phyloP scores from a whole-genome alignment of 2,329 filamentous ascomycete genomes.

The Hymenoscyphus occultus region DNA sequence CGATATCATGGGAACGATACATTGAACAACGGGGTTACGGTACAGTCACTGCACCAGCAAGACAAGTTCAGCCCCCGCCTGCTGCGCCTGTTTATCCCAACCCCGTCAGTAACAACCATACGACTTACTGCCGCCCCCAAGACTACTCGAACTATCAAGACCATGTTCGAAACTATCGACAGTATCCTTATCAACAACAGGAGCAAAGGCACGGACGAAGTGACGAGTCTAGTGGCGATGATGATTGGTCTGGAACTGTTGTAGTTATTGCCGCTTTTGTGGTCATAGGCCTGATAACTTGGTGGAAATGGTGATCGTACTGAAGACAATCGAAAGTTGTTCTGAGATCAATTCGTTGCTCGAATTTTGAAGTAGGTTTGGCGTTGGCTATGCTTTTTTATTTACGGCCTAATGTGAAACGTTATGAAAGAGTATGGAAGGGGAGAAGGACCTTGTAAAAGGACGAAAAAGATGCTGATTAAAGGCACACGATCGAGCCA shows the following conservation, averaged over 20 bases:
- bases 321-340: neutral
- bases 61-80: neutral
- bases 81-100: neutral
- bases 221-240: neutral
- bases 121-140: neutral
- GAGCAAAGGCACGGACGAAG: neutral
- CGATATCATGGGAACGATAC: neutral
- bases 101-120: neutral
- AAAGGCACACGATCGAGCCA: too few relatives aligned
- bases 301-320: neutral
- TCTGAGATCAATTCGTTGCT: neutral
- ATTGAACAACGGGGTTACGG: neutral
- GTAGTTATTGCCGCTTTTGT: neutral
- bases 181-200: neutral
- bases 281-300: neutral
- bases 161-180: neutral
- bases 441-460: too few relatives aligned
- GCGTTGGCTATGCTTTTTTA: too few relatives aligned
- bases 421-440: too few relatives aligned
- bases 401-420: too few relatives aligned
- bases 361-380: too few relatives aligned
- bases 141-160: neutral
- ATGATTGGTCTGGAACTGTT: neutral
- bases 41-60: neutral
- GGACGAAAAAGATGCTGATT: too few relatives aligned